Evolutionary conservation across 352 stramenopile genomes (phyloP), one percentile per base, ranked within the genome.

Genomic region (Globisporangium parvum): DNA sequence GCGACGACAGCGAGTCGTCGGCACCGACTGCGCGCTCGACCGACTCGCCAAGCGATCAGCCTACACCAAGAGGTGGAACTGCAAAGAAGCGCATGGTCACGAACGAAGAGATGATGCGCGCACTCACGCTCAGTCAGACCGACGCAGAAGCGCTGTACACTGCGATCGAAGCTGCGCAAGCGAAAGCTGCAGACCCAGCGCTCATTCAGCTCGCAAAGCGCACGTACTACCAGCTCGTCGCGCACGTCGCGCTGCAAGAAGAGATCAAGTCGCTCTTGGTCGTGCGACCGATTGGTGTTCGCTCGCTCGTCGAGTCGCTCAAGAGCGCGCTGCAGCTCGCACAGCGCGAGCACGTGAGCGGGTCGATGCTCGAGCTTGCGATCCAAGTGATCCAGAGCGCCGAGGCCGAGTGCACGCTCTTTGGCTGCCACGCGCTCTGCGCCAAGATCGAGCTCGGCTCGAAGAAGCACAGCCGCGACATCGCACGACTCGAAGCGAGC

Each of bases 351-450:
- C 49, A 65, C 35, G 83, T 91, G 45, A 66, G 70, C 33, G 58
- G 60, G 3, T 56, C 71, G 23, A 87, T 91, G 70, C 60, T 91
- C 28, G 57, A 73, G 50, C 63, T 89, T 0, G 77, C 69, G 2
- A 50, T 82, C 24, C 79, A 85, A 24, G 60, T 93, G 15, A 78
- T 93, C 44, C 79, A 80, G 46, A 83, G 77, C 44, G 80, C 77
- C 17, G 83, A 93, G 59, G 76, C 75, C 49, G 83, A 93, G 59
- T 90, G 80, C 44, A 91, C 75, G 52, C 70, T 93, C n/a, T 93
- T 85, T 47, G 80, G 83, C 8, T 87, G 73, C 41, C 69, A 89
- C 44, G 73, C 77, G 21, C 65, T 91, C 24, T 88, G 78, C 44
- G 63, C 63, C 44, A 82, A 77, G 50, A 85, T 93, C 50, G 66